Evolutionary conservation across 768 basidiomycete species (phyloP), one percentile per base, ranked within the genome.

Genomic region (Rhodocollybia butyracea): DNA sequence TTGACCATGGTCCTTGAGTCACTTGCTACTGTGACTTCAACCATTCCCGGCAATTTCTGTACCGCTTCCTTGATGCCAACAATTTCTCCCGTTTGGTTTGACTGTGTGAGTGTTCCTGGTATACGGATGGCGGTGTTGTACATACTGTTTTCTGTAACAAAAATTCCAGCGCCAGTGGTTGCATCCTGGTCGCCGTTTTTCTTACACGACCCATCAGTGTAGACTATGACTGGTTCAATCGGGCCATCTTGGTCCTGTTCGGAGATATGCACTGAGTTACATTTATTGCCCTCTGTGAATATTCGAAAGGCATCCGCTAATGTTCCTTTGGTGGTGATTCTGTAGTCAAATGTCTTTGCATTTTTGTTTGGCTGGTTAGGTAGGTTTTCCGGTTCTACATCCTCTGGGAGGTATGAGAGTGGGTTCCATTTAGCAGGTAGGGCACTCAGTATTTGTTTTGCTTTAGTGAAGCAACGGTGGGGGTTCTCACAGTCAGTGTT

Each of bases 381-480:
- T 13, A 11, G 3, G 2, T 22, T 6, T 19, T 56, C 31, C 1
- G 27, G 22, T 2, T 51, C 24, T 17, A 55, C 51, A 46, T 59
- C 59, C 36, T 57, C 56, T 1, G 59, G 59, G 0, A 31, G 50
- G 2, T 29, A 2, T 27, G 24, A 32, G 3, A 24, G 4, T 4
- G 65, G 67, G 46, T 65, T 51, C 67, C 65, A 66, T 36, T 61
- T 64, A 2, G 58, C 47, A 24, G 54, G 56, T 2, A 68, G 57
- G 13, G 41, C 32, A 5, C 61, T 52, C 0, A 68, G 53, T 15
- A 64, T 39, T 6, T 54, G 43, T n/a, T 19, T 38, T 17, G 58
- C 67, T 24, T 52, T 38, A 21, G 13, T 27, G 8, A 24, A 24
- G 46, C 67, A 68, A 39, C 48, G 42, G 11, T 58, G 38, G 7